These are phyloP conservation scores for Trichoderma sp. DNA, from an alignment of 2,329 filamentous ascomycete species.

Conservation along the genomic window DNA sequence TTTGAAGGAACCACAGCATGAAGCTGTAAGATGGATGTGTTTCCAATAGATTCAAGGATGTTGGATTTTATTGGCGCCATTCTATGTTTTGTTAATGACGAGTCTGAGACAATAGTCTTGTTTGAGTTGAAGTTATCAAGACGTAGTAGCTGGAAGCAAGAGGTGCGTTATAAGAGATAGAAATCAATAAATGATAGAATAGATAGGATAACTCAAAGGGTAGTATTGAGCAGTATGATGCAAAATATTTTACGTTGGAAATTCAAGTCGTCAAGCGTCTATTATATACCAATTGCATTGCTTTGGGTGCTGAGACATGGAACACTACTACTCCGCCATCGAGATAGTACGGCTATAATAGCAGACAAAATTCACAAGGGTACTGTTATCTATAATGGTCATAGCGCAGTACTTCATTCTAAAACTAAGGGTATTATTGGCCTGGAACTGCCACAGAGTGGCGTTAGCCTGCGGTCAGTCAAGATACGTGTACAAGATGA, in stretches of 20 bases:
- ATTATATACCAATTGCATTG: neutral
- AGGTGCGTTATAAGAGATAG: neutral
- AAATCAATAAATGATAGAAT: neutral
- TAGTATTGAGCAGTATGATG: neutral
- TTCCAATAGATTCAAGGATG: conserved; percentile 14
- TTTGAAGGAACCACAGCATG: neutral
- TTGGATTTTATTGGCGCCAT: neutral
- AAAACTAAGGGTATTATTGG: neutral
- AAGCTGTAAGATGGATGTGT: conserved; percentile 14
- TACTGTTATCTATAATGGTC: neutral
- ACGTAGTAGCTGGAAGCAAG: neutral
- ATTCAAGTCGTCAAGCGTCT: neutral
- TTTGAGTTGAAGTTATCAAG: neutral
- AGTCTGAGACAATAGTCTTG: neutral
- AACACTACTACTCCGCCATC: neutral
- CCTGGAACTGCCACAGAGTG: neutral
- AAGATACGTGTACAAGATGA: neutral
- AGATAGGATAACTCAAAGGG: neutral
- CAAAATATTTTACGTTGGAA: neutral
- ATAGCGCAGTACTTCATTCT: neutral
- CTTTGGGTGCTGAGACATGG: neutral
- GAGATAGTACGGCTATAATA: neutral
- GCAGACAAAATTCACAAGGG: neutral
- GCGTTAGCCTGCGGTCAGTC: neutral
- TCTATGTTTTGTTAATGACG: neutral